A percentile compares a stretch with the other conserved stretches of the same genome.
These are phyloP conservation scores for Monosporascus sp. DNA, from an alignment of 2,329 filamentous ascomycete genomes.

Conservation along the genomic window DNA sequence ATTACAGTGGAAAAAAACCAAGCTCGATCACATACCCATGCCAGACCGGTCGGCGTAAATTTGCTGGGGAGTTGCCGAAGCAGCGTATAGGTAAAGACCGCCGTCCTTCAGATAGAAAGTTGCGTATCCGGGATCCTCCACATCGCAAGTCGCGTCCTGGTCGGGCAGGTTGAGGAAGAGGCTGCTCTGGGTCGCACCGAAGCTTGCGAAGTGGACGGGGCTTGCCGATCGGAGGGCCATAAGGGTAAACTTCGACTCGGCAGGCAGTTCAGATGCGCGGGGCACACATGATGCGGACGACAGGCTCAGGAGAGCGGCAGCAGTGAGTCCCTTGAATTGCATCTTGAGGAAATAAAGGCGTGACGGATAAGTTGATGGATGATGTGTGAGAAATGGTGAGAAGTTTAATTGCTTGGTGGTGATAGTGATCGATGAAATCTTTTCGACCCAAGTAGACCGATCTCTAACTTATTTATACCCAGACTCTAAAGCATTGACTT, in stretches of 20 bases:
- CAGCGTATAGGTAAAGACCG: slow-evolving; percentile 45
- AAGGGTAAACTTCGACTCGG: slow-evolving; percentile 39
- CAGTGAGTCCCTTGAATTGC: too few species aligned
- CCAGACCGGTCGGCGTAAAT: slow-evolving; percentile 52
- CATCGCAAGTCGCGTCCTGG: slow-evolving; percentile 46
- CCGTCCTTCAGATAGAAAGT: slow-evolving; percentile 46
- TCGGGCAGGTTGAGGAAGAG: slow-evolving; percentile 39
- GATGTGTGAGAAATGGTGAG: too few species aligned
- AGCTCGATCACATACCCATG: slow-evolving; percentile 43
- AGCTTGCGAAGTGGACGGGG: slow-evolving; percentile 39
- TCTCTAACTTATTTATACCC: too few species aligned
- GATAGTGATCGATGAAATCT: too few species aligned
- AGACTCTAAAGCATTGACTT: too few species aligned
- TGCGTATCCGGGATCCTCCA: slow-evolving; percentile 34
- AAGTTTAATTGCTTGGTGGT: too few species aligned
- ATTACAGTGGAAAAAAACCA: too few species aligned
- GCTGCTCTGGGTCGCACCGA: slow-evolving; percentile 40
- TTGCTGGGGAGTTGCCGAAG: slow-evolving; percentile 39
- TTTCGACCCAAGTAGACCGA: too few species aligned
- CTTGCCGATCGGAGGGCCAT: slow-evolving; percentile 46
- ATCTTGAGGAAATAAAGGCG: too few species aligned
- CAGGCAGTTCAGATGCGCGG: slow-evolving; percentile 7
- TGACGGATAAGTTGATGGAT: too few species aligned
- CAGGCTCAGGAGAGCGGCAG: too few species aligned
- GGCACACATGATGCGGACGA: too few species aligned